Percentiles rank a stretch among this genome's conserved stretches.
Evolutionary conservation across 2,329 filamentous ascomycete genomes (phyloP).

Genomic region (Dothideomycetes sp.): DNA sequence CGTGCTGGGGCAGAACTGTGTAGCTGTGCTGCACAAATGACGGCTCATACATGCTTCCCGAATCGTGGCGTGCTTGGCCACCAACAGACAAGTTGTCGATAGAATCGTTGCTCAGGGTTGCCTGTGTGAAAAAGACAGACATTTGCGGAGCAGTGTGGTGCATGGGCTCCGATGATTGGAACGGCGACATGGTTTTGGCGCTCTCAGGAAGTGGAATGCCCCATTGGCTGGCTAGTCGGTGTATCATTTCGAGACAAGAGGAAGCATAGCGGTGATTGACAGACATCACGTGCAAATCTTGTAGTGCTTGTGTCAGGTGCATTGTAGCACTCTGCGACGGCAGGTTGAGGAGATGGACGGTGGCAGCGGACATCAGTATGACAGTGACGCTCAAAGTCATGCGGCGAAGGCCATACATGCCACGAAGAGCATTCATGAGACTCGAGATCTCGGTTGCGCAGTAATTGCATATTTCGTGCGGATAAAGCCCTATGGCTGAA

Average conservation of each 20-base stretch:
- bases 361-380: constrained; percentile 29
- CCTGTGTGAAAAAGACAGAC: constrained; percentile 6
- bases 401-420: constrained; percentile 31
- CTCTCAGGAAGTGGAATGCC: constrained; percentile 30
- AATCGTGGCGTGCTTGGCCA: constrained; percentile 2
- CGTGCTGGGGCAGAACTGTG: background rate
- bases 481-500: constrained; percentile 47
- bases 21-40: constrained; percentile 7
- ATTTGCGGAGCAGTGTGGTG: constrained; percentile 4
- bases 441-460: constrained; percentile 33
- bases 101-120: constrained; percentile 6
- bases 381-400: constrained; percentile 28
- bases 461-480: constrained; percentile 53
- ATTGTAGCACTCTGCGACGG: constrained; percentile 23
- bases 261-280: constrained; percentile 32
- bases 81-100: constrained; percentile 1
- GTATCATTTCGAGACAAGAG: constrained; percentile 31
- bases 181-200: constrained; percentile 9
- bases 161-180: constrained; percentile 1
- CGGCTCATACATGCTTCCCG: constrained; percentile 6
- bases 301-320: constrained; percentile 31
- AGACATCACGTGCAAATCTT: constrained; percentile 30
- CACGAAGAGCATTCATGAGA: constrained; percentile 30
- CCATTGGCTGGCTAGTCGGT: constrained; percentile 32
- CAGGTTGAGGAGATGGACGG: constrained; percentile 35